Base-by-base conservation (phyloP, 352 stramenopile species). In the Globisporangium emineosum region DNA sequence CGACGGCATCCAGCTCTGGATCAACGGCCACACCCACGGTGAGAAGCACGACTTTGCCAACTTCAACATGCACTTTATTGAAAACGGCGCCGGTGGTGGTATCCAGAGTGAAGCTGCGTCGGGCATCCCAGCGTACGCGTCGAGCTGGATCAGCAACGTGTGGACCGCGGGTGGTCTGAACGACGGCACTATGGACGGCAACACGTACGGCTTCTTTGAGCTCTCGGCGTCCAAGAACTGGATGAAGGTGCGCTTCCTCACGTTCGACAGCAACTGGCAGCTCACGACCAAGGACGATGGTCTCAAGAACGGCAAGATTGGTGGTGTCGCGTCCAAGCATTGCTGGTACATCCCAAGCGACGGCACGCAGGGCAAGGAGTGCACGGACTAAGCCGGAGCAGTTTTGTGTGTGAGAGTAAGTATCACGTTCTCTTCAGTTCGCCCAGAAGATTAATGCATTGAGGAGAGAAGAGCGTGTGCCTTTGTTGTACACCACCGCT, bases 51-150 rank as follows among this genome's bases (percentile, higher is more conserved):
- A 91, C 56, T 86, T 87, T 53, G 73, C 77, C 2, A 67, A 71
- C 15, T 57, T 84, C 52, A 64, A 70, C 49, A 70, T 81, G 23
- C 85, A 93, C 57, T 91, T 91, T 42, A 74, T 91, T 19, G 73
- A 90, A 69, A 93, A 93, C 58, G 85, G 85, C 27, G 85, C 82
- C 5, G 85, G 85, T 57, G 85, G 85, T 19, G 85, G 85, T 57
- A 93, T 93, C 68, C 74, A 89, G 61, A 91, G 88, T 59, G 80
- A 89, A 54, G 89, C 86, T 43, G 77, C 83, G 17, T 88, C 80
- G n/a, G 81, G 82, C 47, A 88, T 93, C 32, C 79, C 81, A 3
- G 67, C 72, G 35, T 80, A 78, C 60, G 82, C 70, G 71, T 37
- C 62, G 68, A 30, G 19, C 60, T 30, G 58, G 13, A 15, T 75